Evolutionary conservation across 768 basidiomycete species (phyloP).

Genomic region (Boletus patriciae): DNA sequence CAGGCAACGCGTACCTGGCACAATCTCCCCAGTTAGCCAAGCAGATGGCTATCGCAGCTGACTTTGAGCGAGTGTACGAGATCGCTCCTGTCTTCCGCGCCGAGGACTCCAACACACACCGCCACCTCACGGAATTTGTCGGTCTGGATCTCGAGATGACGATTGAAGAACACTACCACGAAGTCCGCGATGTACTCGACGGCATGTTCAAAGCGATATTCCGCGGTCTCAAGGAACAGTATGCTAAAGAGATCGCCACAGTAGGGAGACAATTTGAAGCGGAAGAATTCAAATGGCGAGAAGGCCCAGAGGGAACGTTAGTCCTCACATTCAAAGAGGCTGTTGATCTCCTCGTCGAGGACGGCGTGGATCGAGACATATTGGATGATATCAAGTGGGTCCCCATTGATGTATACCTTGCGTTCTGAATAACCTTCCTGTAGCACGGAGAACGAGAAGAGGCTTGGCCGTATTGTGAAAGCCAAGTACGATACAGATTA

Average conservation of each 20-base stretch:
- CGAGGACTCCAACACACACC: constrained; percentile 95
- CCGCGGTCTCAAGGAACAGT: constrained; percentile 73
- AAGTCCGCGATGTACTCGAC: constrained; percentile 92
- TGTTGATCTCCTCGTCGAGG: constrained; percentile 80
- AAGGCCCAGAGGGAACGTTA: constrained; percentile 64
- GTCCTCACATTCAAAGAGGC: constrained; percentile 86
- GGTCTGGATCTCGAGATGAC: constrained; percentile 99
- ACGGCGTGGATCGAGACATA: constrained; percentile 73
- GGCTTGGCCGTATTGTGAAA: constrained; percentile 85
- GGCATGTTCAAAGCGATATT: constrained; percentile 85
- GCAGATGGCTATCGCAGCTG: constrained; percentile 99
- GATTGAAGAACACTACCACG: constrained; percentile 98
- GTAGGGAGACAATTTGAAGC: constrained; percentile 89
- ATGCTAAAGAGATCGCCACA: constrained; percentile 77
- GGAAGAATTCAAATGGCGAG: constrained; percentile 94
- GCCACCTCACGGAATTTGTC: constrained; percentile 97
- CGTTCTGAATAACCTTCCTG: constrained; percentile 6
- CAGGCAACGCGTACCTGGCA: constrained; percentile 88
- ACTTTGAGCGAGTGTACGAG: constrained; percentile 98
- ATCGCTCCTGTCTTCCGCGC: constrained; percentile 97
- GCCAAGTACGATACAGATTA: constrained; percentile 97
- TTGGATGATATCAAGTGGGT: constrained; percentile 89
- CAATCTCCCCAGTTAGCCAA: constrained; percentile 98
- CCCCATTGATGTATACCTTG: neutral
- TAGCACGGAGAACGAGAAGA: constrained; percentile 95